Conservation (phyloP, 345 rosid genomes). For the Eucalyptus tenuipes region DNA sequence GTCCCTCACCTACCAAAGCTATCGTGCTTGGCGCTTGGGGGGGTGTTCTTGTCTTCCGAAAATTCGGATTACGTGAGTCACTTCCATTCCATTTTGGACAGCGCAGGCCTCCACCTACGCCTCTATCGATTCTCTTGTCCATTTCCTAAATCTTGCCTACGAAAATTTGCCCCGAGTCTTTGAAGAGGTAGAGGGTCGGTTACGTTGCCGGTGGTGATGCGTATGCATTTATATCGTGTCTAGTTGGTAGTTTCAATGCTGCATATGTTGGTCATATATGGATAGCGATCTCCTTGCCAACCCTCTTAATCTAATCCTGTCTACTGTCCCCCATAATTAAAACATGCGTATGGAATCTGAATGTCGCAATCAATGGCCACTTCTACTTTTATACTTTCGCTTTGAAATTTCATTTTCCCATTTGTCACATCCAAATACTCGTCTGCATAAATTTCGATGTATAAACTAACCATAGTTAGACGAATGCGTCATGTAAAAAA, state of each 20-base stretch:
- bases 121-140: neutral
- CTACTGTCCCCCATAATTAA: neutral
- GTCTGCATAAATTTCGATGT: neutral
- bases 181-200: neutral
- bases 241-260: neutral
- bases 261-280: neutral
- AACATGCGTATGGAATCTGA: neutral
- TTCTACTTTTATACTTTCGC: neutral
- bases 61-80: neutral
- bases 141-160: neutral
- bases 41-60: neutral
- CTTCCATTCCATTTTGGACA: neutral
- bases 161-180: neutral
- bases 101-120: neutral
- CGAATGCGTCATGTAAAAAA: neutral
- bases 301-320: neutral
- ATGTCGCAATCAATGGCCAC: neutral
- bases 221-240: neutral
- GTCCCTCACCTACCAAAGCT: neutral
- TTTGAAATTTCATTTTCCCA: neutral
- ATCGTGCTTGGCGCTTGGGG: neutral
- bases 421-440: neutral
- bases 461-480: neutral
- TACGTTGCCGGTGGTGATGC: neutral
- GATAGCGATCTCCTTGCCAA: neutral